Conservation (phyloP, 257 asterid genomes). For the Plectranthus barbatus region DNA sequence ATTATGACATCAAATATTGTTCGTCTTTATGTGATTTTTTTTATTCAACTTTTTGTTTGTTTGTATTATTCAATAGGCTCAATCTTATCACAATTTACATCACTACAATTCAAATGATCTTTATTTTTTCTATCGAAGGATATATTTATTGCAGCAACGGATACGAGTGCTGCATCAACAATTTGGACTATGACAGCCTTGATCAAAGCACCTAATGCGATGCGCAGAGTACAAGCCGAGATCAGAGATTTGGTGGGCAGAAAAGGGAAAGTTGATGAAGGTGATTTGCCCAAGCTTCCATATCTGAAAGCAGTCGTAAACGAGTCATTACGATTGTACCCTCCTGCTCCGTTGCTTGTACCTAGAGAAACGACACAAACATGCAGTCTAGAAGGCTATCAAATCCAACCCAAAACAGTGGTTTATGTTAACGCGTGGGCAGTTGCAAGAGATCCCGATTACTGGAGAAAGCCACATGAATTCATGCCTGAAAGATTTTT, state of each 20-base stretch:
- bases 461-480: conserved; percentile 14
- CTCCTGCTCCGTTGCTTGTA: conserved; percentile 13
- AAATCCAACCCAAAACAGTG: background rate
- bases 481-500: conserved; percentile 19
- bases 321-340: conserved; percentile 14
- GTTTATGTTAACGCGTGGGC: no score
- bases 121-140: no score
- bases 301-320: no score
- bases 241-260: background rate
- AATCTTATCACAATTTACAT: no score
- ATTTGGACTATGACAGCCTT: conserved; percentile 13
- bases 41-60: no score
- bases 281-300: no score
- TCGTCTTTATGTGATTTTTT: no score
- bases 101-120: no score
- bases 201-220: conserved; percentile 1
- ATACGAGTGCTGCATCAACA: background rate
- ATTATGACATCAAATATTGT: no score
- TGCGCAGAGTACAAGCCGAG: background rate
- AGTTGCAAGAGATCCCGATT: conserved; percentile 9
- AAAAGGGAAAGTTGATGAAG: conserved; percentile 3
- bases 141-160: conserved; percentile 4
- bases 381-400: conserved; percentile 14
- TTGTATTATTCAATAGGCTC: no score
- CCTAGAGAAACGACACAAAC: conserved; percentile 1